Base-by-base conservation (phyloP, 768 basidiomycete species). In the Psilocybe azurescens region DNA sequence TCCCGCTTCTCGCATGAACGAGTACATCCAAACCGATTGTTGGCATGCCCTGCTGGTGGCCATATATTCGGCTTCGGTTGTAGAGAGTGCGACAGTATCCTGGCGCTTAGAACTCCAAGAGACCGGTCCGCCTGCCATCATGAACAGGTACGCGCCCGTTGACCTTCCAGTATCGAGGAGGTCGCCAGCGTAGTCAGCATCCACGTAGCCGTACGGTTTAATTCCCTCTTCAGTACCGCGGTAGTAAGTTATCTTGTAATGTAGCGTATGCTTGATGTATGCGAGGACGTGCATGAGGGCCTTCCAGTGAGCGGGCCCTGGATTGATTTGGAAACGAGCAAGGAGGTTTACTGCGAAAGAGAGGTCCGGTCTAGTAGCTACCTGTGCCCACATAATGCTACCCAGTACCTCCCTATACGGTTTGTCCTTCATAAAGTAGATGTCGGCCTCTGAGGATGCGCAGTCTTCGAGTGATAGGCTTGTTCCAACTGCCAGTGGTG, bases 61-160 rank as follows among this genome's bases (percentile, higher is more conserved):
- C 18, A 80, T 72, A 60, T 78, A 78, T 58, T 81, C 78, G 2
- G 77, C 75, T 61, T 79, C 77, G 1, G 66, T 70, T 0, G 74
- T 79, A 1, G 77, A 80, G 1, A 71, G 54, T 0, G 79, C 67
- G 11, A 80, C 72, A 3, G 69, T 66, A 0, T 68, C 18, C 61
- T 83, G 81, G 8, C 55, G 60, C 46, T 71, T 70, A 0, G 72
- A 74, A 8, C 53, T 58, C 81, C 80, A 83, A 28, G 56, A 67
- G 10, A 81, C 70, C 1, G 70, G 55, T 0, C 73, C 75, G 4
- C 67, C 67, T 14, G 70, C 76, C 38, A 79, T 58, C 9, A 56
- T 70, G 53, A 78, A 65, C 1, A 75, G 30, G 60, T 72, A 77
- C 1, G 77, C 79, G 9, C 68, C 69, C 18, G 69, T 76, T 0